Evolutionary conservation across 2,329 filamentous ascomycete species (phyloP).

Genomic region (Aspergillus alliaceus): DNA sequence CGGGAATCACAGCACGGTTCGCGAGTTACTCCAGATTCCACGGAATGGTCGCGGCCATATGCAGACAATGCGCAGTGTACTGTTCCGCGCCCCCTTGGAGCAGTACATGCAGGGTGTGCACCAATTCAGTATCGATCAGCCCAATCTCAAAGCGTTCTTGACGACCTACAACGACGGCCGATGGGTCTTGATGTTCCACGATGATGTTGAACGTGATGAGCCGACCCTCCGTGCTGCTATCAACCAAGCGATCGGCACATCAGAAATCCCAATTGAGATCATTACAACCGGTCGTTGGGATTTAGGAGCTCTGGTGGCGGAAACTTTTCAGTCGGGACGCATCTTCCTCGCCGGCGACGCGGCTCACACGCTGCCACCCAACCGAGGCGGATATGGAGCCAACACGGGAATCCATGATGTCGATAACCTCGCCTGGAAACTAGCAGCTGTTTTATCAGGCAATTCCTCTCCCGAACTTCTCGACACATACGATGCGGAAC

Average conservation of each 20-base stretch:
- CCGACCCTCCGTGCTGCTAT: conserved; percentile 22
- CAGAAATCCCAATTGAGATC: conserved; percentile 30
- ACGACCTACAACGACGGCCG: conserved; percentile 24
- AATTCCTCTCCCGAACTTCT: conserved; percentile 26
- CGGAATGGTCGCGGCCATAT: conserved; percentile 21
- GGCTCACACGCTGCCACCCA: conserved; percentile 30
- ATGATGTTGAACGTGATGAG: conserved; percentile 22
- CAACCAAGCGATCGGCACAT: conserved; percentile 29
- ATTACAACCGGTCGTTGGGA: conserved; percentile 37
- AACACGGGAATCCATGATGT: conserved; percentile 42
- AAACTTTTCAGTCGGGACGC: conserved; percentile 24
- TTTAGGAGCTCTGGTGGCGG: conserved; percentile 28
- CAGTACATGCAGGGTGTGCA: conserved; percentile 16
- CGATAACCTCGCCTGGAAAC: conserved; percentile 47
- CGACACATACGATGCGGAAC: conserved; percentile 42
- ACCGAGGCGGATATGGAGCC: conserved; percentile 31
- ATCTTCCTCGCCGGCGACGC: conserved; percentile 37
- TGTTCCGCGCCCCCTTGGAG: conserved; percentile 21
- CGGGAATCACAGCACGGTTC: conserved; percentile 26
- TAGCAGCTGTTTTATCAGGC: conserved; percentile 34
- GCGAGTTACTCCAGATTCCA: conserved; percentile 19
- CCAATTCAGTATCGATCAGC: conserved; percentile 23
- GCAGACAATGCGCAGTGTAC: conserved; percentile 23
- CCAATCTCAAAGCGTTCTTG: conserved; percentile 21
- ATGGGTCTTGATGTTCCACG: conserved; percentile 26